Conservation (phyloP, 2,329 filamentous ascomycete species). For the Fusarium luffae region DNA sequence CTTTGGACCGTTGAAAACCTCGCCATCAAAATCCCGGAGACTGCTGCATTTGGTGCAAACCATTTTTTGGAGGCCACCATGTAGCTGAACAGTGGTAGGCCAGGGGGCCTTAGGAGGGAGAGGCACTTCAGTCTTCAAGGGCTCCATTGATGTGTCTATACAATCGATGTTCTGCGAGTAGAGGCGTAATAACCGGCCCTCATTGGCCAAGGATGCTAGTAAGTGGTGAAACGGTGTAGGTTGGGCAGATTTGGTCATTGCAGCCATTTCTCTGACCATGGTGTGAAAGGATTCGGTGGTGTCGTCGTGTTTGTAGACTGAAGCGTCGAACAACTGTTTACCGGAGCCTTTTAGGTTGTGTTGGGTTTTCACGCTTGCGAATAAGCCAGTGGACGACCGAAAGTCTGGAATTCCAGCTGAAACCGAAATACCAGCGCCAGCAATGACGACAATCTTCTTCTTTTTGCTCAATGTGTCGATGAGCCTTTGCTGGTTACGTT, state of each 20-base stretch:
- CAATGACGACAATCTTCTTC: slow-evolving; percentile 96
- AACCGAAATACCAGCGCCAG: slow-evolving; percentile 95
- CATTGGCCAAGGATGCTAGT: slow-evolving; percentile 86
- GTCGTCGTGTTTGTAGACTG: slow-evolving; percentile 91
- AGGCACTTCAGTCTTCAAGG: slow-evolving; percentile 83
- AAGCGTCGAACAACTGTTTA: slow-evolving; percentile 96
- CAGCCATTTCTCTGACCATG: slow-evolving; percentile 91
- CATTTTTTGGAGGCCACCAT: slow-evolving; percentile 95
- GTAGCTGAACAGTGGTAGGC: slow-evolving; percentile 92
- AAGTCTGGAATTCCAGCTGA: slow-evolving; percentile 98
- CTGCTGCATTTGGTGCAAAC: slow-evolving; percentile 92
- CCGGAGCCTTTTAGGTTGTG: slow-evolving; percentile 91
- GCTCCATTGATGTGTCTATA: slow-evolving; percentile 85
- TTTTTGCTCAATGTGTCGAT: slow-evolving; percentile 82
- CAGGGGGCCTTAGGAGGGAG: slow-evolving; percentile 86
- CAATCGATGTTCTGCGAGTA: slow-evolving; percentile 99
- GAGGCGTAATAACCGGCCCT: slow-evolving; percentile 86
- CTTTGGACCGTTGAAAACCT: slow-evolving; percentile 84
- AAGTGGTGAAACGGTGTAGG: slow-evolving; percentile 95
- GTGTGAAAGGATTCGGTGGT: slow-evolving; percentile 93
- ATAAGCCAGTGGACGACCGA: slow-evolving; percentile 89
- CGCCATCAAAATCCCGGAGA: slow-evolving; percentile 78
- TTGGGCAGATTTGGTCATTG: slow-evolving; percentile 78
- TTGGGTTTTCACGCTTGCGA: slow-evolving; percentile 83
- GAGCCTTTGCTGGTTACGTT: slow-evolving; percentile 73